Percentiles rank a stretch among this genome's conserved stretches.
phyloP scores from a whole-genome alignment of 208 protist genomes.

The Balamuthia mandrillaris region DNA sequence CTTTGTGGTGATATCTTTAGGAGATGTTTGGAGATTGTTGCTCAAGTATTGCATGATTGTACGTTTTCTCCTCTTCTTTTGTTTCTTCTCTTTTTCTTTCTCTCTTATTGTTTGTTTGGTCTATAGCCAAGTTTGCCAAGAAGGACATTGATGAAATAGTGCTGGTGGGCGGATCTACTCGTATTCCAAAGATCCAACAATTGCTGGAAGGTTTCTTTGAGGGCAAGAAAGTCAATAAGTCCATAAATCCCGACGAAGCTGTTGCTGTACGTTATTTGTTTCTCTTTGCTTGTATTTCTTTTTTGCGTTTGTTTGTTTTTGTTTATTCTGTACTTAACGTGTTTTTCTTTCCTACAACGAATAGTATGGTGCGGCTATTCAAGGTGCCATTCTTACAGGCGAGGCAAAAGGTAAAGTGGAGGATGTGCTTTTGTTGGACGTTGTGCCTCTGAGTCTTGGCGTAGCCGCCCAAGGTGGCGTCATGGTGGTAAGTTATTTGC shows the following conservation, averaged over 20 bases:
- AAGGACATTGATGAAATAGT: slow-evolving; percentile 81
- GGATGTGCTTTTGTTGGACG: slow-evolving; percentile 82
- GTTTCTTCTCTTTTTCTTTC: slow-evolving; percentile 87
- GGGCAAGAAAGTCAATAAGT: slow-evolving; percentile 35
- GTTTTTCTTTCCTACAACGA: too few species aligned
- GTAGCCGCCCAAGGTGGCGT: slow-evolving; percentile 91
- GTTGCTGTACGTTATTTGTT: slow-evolving; percentile 61
- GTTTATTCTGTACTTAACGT: background rate
- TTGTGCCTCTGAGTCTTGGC: slow-evolving; percentile 85
- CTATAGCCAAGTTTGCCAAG: slow-evolving; percentile 67
- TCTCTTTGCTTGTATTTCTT: too few species aligned
- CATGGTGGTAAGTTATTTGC: slow-evolving; percentile 74
- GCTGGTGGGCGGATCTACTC: slow-evolving; percentile 87
- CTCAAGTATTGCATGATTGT: slow-evolving; percentile 77
- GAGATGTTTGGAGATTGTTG: slow-evolving; percentile 85
- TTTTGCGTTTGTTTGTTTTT: too few species aligned
- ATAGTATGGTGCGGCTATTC: slow-evolving; percentile 96
- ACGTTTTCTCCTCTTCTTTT: too few species aligned
- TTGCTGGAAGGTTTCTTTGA: slow-evolving; percentile 78
- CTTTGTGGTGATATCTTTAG: slow-evolving; percentile 87
- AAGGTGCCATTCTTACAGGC: slow-evolving; percentile 89
- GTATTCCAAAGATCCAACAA: slow-evolving; percentile 91
- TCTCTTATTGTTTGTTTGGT: slow-evolving; percentile 86
- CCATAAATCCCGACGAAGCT: slow-evolving; percentile 64
- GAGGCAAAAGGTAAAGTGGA: too few species aligned